Percentiles rank a stretch among this genome's conserved stretches.
Evolutionary conservation across 169 alveolate species (phyloP).

Genomic region (Eimeria falciformis): DNA sequence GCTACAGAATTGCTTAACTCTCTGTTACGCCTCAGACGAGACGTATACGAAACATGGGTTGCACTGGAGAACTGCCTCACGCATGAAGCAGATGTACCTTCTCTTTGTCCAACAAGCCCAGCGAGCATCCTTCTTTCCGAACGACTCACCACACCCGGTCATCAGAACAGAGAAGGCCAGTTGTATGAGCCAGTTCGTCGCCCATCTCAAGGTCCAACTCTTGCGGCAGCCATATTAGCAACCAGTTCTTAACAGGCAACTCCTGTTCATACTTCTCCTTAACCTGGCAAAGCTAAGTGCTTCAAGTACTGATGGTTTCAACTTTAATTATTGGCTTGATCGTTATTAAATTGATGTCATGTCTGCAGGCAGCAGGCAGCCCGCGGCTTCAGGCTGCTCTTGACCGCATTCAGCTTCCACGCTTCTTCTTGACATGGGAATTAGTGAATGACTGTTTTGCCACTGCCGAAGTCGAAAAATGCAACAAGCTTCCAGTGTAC

Average conservation of each 20-base stretch:
- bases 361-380: constrained; percentile 62
- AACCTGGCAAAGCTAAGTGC: background rate
- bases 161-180: constrained; percentile 25
- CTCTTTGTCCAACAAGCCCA: constrained; percentile 44
- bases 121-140: constrained; percentile 3
- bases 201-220: constrained; percentile 30
- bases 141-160: constrained; percentile 5
- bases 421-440: constrained; percentile 51
- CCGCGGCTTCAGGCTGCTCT: constrained; percentile 60
- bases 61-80: constrained; percentile 36
- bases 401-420: constrained; percentile 50
- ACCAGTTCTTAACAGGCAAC: background rate
- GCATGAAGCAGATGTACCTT: constrained; percentile 64
- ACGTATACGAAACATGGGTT: constrained; percentile 43
- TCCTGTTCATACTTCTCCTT: background rate
- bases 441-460: constrained; percentile 7
- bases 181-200: constrained; percentile 70
- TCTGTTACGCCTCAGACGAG: constrained; percentile 37
- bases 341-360: too few relatives aligned
- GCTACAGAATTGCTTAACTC: background rate
- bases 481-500: constrained; percentile 36
- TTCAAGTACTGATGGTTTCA: background rate
- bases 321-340: background rate
- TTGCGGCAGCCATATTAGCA: background rate
- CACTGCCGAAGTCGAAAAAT: background rate